Evolutionary conservation across 2,329 filamentous ascomycete species (phyloP).

Genomic region (Curvularia lunata): DNA sequence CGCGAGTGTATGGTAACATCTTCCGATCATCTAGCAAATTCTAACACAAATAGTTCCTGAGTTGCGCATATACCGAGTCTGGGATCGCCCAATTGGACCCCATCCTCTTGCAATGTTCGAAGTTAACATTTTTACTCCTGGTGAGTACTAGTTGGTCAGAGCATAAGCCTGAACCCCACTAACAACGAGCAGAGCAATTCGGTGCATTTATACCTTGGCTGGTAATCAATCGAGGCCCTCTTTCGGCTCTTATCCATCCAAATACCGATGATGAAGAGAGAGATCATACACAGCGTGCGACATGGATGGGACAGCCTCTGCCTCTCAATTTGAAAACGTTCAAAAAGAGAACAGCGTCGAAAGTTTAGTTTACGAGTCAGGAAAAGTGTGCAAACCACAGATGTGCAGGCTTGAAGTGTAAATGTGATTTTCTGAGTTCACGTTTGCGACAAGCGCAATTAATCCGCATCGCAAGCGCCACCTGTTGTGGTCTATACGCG

Average conservation of each 20-base stretch:
- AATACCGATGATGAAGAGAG: conserved; percentile 71
- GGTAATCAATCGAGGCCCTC: conserved; percentile 77
- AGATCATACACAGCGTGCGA: conserved; percentile 72
- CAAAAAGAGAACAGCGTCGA: conserved; percentile 35
- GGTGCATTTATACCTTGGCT: conserved; percentile 89
- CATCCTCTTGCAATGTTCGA: conserved; percentile 91
- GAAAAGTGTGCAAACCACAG: neutral
- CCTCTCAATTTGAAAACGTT: conserved; percentile 65
- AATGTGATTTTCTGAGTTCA: neutral
- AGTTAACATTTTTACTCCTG: conserved; percentile 82
- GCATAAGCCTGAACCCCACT: neutral
- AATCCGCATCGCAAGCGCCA: neutral
- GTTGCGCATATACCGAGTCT: conserved; percentile 79
- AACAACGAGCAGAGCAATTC: conserved; percentile 67
- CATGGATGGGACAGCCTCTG: conserved; percentile 74
- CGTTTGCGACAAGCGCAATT: neutral
- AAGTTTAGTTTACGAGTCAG: neutral
- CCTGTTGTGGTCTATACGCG: neutral
- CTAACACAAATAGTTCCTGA: conserved; percentile 71
- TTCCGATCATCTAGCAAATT: neutral
- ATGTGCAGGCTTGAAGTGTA: neutral
- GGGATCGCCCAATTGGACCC: conserved; percentile 78
- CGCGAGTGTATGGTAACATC: conserved; percentile 69
- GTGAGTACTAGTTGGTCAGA: conserved; percentile 13
- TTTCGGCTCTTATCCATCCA: conserved; percentile 81